Conservation (phyloP, 192 early-diverging fungal genomes). For the Coemansia sp. region DNA sequence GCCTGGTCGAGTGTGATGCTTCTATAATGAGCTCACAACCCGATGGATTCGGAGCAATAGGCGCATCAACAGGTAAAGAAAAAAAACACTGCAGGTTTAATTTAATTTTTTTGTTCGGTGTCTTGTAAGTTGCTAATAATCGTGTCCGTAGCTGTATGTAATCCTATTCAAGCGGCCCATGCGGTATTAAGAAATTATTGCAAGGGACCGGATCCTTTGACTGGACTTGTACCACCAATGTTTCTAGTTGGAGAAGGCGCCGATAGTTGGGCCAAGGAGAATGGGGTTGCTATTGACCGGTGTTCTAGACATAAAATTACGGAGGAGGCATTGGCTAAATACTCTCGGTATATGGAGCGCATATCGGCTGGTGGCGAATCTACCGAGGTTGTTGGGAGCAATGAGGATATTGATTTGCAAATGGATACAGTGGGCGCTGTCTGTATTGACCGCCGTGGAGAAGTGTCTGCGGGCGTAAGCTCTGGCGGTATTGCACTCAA, state of each 20-base stretch:
- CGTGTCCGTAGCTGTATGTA: slow-evolving; percentile 57
- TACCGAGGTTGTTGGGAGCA: not conserved
- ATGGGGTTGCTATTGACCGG: slow-evolving; percentile 15
- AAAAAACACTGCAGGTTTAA: slow-evolving; percentile 10
- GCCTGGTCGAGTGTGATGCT: slow-evolving; percentile 87
- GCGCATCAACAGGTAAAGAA: slow-evolving; percentile 66
- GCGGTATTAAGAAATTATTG: slow-evolving; percentile 52
- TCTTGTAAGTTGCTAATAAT: not conserved
- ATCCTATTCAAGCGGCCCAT: slow-evolving; percentile 67
- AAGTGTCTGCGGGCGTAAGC: slow-evolving; percentile 75
- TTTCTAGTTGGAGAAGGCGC: slow-evolving; percentile 65
- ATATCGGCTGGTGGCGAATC: not conserved
- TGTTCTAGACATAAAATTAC: slow-evolving; percentile 32
- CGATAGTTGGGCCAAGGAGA: slow-evolving; percentile 37
- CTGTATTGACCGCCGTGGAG: slow-evolving; percentile 67
- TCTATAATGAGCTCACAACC: slow-evolving; percentile 70
- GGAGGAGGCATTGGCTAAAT: slow-evolving; percentile 17
- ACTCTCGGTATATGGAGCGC: slow-evolving; percentile 29
- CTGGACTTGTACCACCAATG: slow-evolving; percentile 63
- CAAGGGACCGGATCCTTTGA: slow-evolving; percentile 6
- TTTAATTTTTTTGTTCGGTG: not conserved
- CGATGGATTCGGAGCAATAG: slow-evolving; percentile 80
- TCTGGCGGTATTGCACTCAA: slow-evolving; percentile 90
- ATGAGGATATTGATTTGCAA: slow-evolving; percentile 16
- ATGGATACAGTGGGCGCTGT: slow-evolving; percentile 92